Evolutionary conservation across 805 yeast genomes (phyloP).

Genomic region (Metschnikowia arizonensis): DNA sequence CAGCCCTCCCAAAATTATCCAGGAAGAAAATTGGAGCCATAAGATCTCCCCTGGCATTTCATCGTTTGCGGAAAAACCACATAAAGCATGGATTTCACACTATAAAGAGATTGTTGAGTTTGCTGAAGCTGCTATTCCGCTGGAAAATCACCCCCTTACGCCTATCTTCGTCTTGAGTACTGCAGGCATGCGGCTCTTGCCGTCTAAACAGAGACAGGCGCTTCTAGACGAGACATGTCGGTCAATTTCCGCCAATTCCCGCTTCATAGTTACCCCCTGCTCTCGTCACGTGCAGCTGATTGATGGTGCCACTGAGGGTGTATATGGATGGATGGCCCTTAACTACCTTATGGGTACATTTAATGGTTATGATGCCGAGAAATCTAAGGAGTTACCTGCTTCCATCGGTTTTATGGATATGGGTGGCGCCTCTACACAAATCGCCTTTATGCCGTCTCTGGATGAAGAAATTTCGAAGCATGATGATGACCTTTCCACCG

Average conservation of each 20-base stretch:
- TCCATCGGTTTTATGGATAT: constrained; percentile 95
- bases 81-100: constrained; percentile 67
- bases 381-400: constrained; percentile 32
- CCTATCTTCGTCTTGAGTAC: constrained; percentile 93
- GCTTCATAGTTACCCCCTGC: constrained; percentile 59
- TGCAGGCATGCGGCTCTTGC: constrained; percentile 90
- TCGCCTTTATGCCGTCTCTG: constrained; percentile 83
- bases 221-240: constrained; percentile 62
- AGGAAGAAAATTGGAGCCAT: constrained; percentile 62
- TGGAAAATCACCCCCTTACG: constrained; percentile 53
- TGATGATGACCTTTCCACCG: constrained; percentile 64
- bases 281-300: constrained; percentile 73
- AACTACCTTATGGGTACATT: constrained; percentile 75
- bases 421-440: constrained; percentile 98
- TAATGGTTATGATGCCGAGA: constrained; percentile 31
- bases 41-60: constrained; percentile 87
- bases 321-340: constrained; percentile 92
- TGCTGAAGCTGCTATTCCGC: constrained; percentile 71
- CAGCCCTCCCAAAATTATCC: constrained; percentile 66
- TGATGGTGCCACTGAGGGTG: constrained; percentile 92
- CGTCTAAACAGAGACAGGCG: constrained; percentile 46
- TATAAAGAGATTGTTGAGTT: constrained; percentile 58
- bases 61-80: constrained; percentile 44
- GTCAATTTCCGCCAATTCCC: constrained; percentile 48
- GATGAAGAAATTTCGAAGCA: constrained; percentile 58